Conservation (phyloP, 2,329 filamentous ascomycete species). For the Talaromyces sp. region DNA sequence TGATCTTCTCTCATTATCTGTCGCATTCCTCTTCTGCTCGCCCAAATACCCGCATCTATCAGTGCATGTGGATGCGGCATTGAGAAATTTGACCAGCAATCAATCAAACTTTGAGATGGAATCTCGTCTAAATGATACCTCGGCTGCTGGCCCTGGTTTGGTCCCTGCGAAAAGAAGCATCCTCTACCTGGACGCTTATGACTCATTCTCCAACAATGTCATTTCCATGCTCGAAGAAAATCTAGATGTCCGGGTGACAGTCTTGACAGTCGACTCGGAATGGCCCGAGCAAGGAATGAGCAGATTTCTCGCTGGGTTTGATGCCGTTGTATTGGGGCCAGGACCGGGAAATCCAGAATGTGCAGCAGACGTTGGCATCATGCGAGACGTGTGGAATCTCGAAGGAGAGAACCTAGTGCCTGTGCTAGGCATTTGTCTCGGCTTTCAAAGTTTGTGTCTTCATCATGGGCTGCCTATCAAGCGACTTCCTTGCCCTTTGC, state of each 20-base stretch:
- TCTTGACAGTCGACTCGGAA: slow-evolving; percentile 64
- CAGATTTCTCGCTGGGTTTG: slow-evolving; percentile 56
- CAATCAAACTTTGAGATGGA: neutral
- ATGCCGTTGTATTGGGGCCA: slow-evolving; percentile 84
- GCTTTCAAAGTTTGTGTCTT: slow-evolving; percentile 68
- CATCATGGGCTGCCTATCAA: slow-evolving; percentile 63
- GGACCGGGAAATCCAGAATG: slow-evolving; percentile 77
- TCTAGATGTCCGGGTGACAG: slow-evolving; percentile 62
- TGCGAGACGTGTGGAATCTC: slow-evolving; percentile 65
- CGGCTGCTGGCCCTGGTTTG: neutral
- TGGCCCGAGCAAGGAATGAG: slow-evolving; percentile 40
- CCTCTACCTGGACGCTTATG: slow-evolving; percentile 90
- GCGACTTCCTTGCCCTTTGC: slow-evolving; percentile 65
- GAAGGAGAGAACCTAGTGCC: neutral
- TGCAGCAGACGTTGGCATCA: slow-evolving; percentile 73
- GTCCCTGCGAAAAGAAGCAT: slow-evolving; percentile 40
- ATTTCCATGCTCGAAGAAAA: slow-evolving; percentile 70
- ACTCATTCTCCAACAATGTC: slow-evolving; percentile 96
- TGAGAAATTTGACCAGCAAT: neutral
- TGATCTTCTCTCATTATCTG: neutral
- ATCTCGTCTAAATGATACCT: neutral
- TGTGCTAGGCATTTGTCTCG: neutral
- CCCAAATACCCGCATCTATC: neutral
- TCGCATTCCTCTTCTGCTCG: neutral
- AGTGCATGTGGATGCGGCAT: neutral